A percentile compares a stretch with the other conserved stretches of the same genome.
phyloP scores from a whole-genome alignment of 352 stramenopile species.

The Globisporangium ultimum region DNA sequence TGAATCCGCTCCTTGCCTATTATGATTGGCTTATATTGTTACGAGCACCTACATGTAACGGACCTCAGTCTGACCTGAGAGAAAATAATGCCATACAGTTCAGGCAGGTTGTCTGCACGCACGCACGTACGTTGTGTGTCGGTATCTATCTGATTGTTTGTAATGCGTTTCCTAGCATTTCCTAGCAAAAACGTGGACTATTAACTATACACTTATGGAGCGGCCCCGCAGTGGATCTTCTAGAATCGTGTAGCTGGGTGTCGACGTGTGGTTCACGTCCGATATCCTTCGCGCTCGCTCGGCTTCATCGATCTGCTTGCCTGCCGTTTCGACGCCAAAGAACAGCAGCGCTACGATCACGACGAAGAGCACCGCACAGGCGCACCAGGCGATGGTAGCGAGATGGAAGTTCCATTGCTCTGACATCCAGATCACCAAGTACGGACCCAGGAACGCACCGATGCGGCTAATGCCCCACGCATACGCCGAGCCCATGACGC shows the following conservation, averaged over 20 bases:
- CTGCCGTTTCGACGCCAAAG: slow-evolving; percentile 16
- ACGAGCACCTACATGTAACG: neutral
- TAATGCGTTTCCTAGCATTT: neutral
- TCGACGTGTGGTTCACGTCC: neutral
- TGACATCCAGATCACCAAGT: slow-evolving; percentile 16
- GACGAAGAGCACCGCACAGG: slow-evolving; percentile 2
- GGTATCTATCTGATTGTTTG: too few species aligned
- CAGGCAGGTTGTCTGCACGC: too few species aligned
- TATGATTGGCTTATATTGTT: neutral
- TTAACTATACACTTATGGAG: neutral
- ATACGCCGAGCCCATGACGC: slow-evolving; percentile 18
- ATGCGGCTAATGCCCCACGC: slow-evolving; percentile 17
- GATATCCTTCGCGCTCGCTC: slow-evolving; percentile 3
- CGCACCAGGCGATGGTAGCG: slow-evolving; percentile 2
- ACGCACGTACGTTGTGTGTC: too few species aligned
- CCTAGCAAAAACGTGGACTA: neutral
- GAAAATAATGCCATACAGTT: too few species aligned
- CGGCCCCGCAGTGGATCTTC: neutral
- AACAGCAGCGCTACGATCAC: slow-evolving; percentile 11
- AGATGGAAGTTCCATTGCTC: slow-evolving; percentile 4
- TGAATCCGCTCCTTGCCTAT: neutral
- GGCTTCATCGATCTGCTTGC: slow-evolving; percentile 12
- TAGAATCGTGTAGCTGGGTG: slow-evolving; percentile 5
- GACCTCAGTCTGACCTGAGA: too few species aligned
- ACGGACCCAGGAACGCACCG: slow-evolving; percentile 19